Evolutionary conservation across 2,329 filamentous ascomycete species (phyloP), one percentile per base, ranked within the genome.

Genomic region (Fusarium hostae): DNA sequence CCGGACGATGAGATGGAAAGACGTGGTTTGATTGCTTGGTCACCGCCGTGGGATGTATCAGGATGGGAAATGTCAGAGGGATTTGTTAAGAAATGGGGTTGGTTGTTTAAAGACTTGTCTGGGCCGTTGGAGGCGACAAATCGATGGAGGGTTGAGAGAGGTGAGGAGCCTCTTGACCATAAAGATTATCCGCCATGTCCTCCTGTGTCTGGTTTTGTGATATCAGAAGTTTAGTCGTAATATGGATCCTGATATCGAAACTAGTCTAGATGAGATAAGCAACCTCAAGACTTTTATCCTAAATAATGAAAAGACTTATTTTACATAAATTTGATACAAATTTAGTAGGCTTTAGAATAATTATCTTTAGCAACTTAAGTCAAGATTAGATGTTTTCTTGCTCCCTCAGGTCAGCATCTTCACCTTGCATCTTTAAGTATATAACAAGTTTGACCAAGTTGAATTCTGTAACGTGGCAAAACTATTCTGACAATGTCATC

Each of bases 21-120:
- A 35, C 78, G 80, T 20, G 82, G 83, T 30, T 74, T 85, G 6
- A 77, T 85, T 63, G 82, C 80, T 12, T 86, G 84, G 84, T 77
- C 72, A 5, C 76, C 76, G 3, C 73, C 72, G 1, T 76, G 75
- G 63, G 62, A 74, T 57, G 58, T 71, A 3, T 71, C 59, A 1
- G 73, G 72, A 0, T 76, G 74, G 74, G 73, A 75, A 40, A 43
- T 75, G 43, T 73, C 73, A 10, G 63, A 63, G 16, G 73, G 73
- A 0, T 75, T 74, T 55, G 39, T 75, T 11, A 51, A 32, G 45
- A 75, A 75, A 67, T 75, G 71, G 73, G 66, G 61, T 11, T 75
- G 73, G 73, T 26, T 60, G 5, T 56, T 75, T 1, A 52, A 32
- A 18, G 73, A 70, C 1, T 51, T 66, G 15, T 13, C 59, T 5